These are phyloP conservation scores for Myriosclerotinia curreyana DNA, from an alignment of 2,329 filamentous ascomycete species.

Conservation along the genomic window DNA sequence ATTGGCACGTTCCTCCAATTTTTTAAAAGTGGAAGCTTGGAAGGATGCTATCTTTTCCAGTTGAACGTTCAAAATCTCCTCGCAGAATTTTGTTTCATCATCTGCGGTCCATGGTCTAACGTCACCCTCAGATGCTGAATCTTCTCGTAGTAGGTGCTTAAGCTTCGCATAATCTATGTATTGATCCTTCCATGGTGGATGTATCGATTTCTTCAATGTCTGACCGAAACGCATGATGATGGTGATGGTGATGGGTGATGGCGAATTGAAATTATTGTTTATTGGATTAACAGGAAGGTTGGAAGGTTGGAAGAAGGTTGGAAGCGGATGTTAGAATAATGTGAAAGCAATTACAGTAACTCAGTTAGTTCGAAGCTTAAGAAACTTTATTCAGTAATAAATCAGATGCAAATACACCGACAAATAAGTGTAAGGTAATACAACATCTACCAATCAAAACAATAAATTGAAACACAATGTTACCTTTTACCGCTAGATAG, in stretches of 20 bases:
- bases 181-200: slow-evolving; percentile 84
- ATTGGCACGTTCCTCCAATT: slow-evolving; percentile 54
- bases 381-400: neutral
- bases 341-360: slow-evolving; percentile 6
- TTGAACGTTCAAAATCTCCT: slow-evolving; percentile 91
- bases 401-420: neutral
- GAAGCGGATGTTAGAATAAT: slow-evolving; percentile 9
- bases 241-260: slow-evolving; percentile 36
- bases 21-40: slow-evolving; percentile 72
- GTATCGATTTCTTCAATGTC: slow-evolving; percentile 75
- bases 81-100: slow-evolving; percentile 89
- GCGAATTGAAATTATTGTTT: slow-evolving; percentile 11
- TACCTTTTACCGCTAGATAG: too few species aligned
- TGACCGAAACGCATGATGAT: slow-evolving; percentile 84
- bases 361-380: neutral
- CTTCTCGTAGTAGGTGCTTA: slow-evolving; percentile 82
- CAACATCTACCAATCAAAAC: neutral
- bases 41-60: slow-evolving; percentile 92
- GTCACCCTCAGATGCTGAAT: slow-evolving; percentile 46
- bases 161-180: slow-evolving; percentile 97
- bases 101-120: slow-evolving; percentile 82
- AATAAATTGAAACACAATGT: neutral
- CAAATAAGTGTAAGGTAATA: too few species aligned
- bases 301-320: slow-evolving; percentile 12
- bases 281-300: neutral